phyloP scores from a whole-genome alignment of 1,284 basidiomycete genomes.

The Moesziomyces sp. region DNA sequence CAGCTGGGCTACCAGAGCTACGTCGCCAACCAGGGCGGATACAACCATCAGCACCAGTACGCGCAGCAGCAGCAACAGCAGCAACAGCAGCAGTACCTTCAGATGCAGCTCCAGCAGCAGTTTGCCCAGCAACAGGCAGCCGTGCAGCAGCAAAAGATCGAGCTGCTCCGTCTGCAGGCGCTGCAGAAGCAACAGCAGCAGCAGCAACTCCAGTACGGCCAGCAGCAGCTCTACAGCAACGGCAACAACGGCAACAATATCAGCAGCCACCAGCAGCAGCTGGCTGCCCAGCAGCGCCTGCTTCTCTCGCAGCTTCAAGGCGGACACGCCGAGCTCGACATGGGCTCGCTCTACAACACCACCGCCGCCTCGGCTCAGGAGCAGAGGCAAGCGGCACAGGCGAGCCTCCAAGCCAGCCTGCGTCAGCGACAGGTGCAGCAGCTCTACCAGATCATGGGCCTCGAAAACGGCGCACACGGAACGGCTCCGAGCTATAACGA shows the following conservation, averaged over 20 bases:
- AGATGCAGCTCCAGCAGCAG: conserved; percentile 53
- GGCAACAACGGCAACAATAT: conserved; percentile 12
- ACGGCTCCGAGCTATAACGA: conserved; percentile 7
- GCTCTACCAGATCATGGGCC: conserved; percentile 46
- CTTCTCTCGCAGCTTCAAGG: conserved; percentile 56
- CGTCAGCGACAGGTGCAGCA: conserved; percentile 59
- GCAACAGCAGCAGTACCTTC: conserved; percentile 48
- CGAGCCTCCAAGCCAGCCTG: conserved; percentile 57
- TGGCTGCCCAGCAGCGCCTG: conserved; percentile 55
- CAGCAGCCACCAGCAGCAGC: conserved; percentile 30
- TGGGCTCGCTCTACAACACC: conserved; percentile 31
- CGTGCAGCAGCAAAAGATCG: conserved; percentile 50
- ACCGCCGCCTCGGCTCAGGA: conserved; percentile 44
- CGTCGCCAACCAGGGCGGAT: conserved; percentile 4
- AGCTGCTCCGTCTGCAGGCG: conserved; percentile 54
- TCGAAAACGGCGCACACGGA: conserved; percentile 19
- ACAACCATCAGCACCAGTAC: conserved; percentile 41
- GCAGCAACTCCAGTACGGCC: conserved; percentile 21
- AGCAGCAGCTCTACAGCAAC: conserved; percentile 33
- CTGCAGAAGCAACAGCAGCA: conserved; percentile 51
- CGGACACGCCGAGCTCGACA: conserved; percentile 12
- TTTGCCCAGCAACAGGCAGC: conserved; percentile 45
- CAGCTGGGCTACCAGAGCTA: conserved; percentile 29
- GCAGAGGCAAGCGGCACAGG: conserved; percentile 59
- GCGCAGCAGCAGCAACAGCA: conserved; percentile 39